These are phyloP conservation scores for Fusarium vanettenii DNA, from an alignment of 2,329 filamentous ascomycete species.

Conservation along the genomic window DNA sequence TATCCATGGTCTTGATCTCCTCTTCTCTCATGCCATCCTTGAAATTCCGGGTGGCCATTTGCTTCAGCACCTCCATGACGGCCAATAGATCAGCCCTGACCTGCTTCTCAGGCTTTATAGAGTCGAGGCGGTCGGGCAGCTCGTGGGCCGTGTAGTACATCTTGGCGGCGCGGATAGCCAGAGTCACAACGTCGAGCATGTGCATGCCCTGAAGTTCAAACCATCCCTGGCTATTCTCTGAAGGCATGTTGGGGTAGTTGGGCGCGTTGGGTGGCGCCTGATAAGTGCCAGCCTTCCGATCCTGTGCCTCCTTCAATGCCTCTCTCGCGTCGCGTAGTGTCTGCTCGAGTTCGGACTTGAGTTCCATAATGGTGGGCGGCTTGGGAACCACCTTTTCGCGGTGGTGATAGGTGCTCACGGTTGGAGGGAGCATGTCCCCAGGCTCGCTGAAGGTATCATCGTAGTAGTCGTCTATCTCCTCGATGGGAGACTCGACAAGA, in stretches of 20 bases:
- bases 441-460: constrained; percentile 70
- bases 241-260: constrained; percentile 54
- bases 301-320: constrained; percentile 70
- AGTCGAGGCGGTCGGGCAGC: constrained; percentile 83
- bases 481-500: constrained; percentile 61
- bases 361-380: constrained; percentile 82
- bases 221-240: constrained; percentile 72
- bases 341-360: constrained; percentile 75
- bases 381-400: constrained; percentile 84
- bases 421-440: constrained; percentile 92
- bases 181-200: constrained; percentile 89
- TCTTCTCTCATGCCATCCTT: constrained; percentile 82
- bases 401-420: constrained; percentile 93
- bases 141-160: constrained; percentile 97
- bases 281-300: constrained; percentile 49
- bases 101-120: constrained; percentile 87
- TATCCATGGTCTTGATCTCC: constrained; percentile 79
- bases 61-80: constrained; percentile 91
- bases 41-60: constrained; percentile 90
- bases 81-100: constrained; percentile 86
- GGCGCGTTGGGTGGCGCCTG: constrained; percentile 43
- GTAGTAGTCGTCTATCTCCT: constrained; percentile 60
- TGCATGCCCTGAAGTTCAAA: constrained; percentile 92
- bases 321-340: constrained; percentile 77
- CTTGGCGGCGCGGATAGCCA: constrained; percentile 95